A percentile compares a stretch with the other conserved stretches of the same genome.
Conservation (phyloP, 176 grass and related monocot species). For the Cenchrus purpureus region DNA sequence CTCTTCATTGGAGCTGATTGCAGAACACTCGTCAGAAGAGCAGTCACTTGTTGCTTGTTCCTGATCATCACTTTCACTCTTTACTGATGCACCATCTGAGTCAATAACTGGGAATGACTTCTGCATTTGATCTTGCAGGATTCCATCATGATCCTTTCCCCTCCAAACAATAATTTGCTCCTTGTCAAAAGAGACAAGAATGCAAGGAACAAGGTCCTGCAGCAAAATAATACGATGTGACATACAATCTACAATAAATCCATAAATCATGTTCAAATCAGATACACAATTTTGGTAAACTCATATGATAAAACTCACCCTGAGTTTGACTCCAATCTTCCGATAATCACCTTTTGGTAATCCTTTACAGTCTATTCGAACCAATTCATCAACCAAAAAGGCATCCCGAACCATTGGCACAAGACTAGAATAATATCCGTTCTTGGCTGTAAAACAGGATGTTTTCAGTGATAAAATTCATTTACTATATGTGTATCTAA, state of each 20-base stretch:
- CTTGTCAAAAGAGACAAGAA: constrained; percentile 75
- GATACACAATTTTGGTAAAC: neutral
- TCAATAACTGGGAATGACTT: constrained; percentile 33
- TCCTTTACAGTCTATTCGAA: constrained; percentile 80
- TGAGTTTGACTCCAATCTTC: constrained; percentile 96
- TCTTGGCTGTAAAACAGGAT: constrained; percentile 68
- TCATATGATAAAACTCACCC: constrained; percentile 53
- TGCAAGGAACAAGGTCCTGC: constrained; percentile 89
- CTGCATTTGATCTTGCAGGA: constrained; percentile 35
- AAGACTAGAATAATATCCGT: constrained; percentile 81
- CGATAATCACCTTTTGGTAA: constrained; percentile 80
- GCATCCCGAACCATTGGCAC: constrained; percentile 80
- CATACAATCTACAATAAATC: neutral
- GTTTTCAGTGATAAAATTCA: constrained; percentile 31
- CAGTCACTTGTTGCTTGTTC: constrained; percentile 32
- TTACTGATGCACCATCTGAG: constrained; percentile 29
- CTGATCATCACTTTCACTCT: constrained; percentile 36
- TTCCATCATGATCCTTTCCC: constrained; percentile 60
- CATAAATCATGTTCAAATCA: neutral
- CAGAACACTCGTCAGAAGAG: constrained; percentile 41
- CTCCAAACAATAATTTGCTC: constrained; percentile 91
- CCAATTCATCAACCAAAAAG: constrained; percentile 69
- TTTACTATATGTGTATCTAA: constrained; percentile 12
- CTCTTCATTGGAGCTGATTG: constrained; percentile 27
- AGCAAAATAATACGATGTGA: constrained; percentile 1